Evolutionary conservation across 192 early-diverging fungal species (phyloP), one percentile per base, ranked within the genome.

Genomic region (Powellomyces hirtus): DNA sequence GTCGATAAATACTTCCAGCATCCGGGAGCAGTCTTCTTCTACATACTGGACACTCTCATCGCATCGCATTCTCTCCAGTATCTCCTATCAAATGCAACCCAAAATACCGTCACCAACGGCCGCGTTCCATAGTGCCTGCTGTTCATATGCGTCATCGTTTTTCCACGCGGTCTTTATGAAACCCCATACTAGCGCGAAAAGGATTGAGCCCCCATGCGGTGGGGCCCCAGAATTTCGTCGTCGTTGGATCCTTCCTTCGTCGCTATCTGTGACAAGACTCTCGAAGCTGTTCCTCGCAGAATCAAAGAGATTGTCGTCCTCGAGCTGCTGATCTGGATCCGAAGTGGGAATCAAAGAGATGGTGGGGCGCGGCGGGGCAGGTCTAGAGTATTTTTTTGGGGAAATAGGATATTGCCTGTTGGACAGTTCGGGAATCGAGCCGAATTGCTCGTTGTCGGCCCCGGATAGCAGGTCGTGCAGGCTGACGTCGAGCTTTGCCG

Each of bases 101-200:
- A 60, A 20, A 36, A 60, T 60, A 38, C 59, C 37, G 29, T 38
- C 59, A 1, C 59, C 59, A 1, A 60, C 59, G 38, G 59, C 59
- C 8, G 33, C 33, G 20, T 60, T 60, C 59, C 59, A 60, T 3
- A 60, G 31, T 38, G 8, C 18, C 29, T 60, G 59, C 10, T 38
- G 34, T 20, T 60, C 59, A 60, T 60, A 60, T 38, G 37, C 38
- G 11, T 14, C 36, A 60, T 60, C 59, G 16, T 14, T 13, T 4
- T 37, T 14, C 59, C 59, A 60, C 36, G 37, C 33, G 13, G 36
- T 20, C 20, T 38, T 60, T 20, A 60, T 2, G 4, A 60, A 38
- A 1, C 59, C 59, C 30, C 35, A 60, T 4, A 60, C 13, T 3
- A 60, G 20, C 16, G 59, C 33, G 20, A 60, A 38, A 1, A 60